Conservation (phyloP, 768 basidiomycete species). For the Suillus subalutaceus region DNA sequence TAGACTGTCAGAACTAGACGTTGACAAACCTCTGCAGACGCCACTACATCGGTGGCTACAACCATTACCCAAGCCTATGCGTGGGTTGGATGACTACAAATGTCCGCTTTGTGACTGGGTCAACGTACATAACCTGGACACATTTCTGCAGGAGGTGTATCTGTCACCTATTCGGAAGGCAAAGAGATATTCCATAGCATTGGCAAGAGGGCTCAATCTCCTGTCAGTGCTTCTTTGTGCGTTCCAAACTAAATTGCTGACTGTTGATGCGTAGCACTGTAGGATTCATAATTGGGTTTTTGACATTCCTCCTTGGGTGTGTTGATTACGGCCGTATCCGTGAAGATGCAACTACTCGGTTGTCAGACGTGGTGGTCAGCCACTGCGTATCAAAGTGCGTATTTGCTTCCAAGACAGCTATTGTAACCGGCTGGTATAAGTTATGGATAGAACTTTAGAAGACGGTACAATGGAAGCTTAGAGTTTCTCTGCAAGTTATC, state of each 20-base stretch:
- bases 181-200: conserved; percentile 96
- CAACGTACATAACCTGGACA: conserved; percentile 96
- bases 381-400: conserved; percentile 84
- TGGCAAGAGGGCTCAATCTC: conserved; percentile 90
- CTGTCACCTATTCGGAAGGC: conserved; percentile 93
- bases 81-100: conserved; percentile 82
- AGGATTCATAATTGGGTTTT: conserved; percentile 98
- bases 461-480: too few species aligned
- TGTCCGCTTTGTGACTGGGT: conserved; percentile 98
- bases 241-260: conserved; percentile 24
- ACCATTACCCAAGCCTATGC: conserved; percentile 48
- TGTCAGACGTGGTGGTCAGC: conserved; percentile 82
- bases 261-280: conserved; percentile 69
- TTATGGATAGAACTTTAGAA: too few species aligned
- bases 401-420: not conserved
- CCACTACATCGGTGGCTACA: conserved; percentile 24
- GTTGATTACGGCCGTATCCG: conserved; percentile 87
- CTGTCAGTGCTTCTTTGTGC: conserved; percentile 63
- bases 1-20: conserved; percentile 64
- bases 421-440: too few species aligned
- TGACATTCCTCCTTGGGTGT: conserved; percentile 94
- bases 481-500: too few species aligned
- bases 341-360: conserved; percentile 62
- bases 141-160: conserved; percentile 94
- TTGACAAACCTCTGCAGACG: conserved; percentile 34